These are phyloP conservation scores for Malassezia cuniculi DNA, from an alignment of 1,284 basidiomycete genomes.

Conservation along the genomic window DNA sequence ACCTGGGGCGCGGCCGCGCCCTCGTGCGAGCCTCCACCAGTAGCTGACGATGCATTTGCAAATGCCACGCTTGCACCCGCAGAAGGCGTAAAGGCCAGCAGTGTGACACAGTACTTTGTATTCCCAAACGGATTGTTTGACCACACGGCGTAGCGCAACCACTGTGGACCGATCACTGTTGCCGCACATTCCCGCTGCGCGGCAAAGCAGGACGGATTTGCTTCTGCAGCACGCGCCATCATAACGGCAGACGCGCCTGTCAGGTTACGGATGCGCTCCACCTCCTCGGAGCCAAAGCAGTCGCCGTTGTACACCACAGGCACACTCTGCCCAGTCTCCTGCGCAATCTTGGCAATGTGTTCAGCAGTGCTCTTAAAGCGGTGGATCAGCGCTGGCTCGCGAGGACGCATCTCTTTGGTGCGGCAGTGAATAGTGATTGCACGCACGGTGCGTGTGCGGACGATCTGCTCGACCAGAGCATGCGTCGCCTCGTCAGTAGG, in stretches of 20 bases:
- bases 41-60: too few species aligned
- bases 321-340: slow-evolving; percentile 51
- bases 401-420: slow-evolving; percentile 78
- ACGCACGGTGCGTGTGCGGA: slow-evolving; percentile 67
- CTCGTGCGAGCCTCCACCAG: too few species aligned
- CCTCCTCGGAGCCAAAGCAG: slow-evolving; percentile 66
- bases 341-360: slow-evolving; percentile 55
- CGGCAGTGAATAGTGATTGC: slow-evolving; percentile 89
- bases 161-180: slow-evolving; percentile 31
- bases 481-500: slow-evolving; percentile 75
- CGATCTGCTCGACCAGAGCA: slow-evolving; percentile 69
- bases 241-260: slow-evolving; percentile 75
- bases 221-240: slow-evolving; percentile 87
- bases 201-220: slow-evolving; percentile 79
- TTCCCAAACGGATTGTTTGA: slow-evolving; percentile 62
- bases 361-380: slow-evolving; percentile 72
- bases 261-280: slow-evolving; percentile 56
- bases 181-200: slow-evolving; percentile 37
- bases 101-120: slow-evolving; percentile 75
- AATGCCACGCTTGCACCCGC: too few species aligned
- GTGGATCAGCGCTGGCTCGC: slow-evolving; percentile 65
- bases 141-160: slow-evolving; percentile 25
- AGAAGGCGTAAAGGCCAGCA: slow-evolving; percentile 38
- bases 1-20: too few species aligned
- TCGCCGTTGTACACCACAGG: slow-evolving; percentile 91